Percentiles rank a stretch among this genome's conserved stretches.
These are phyloP conservation scores for Heliamphora pulchella DNA, from an alignment of 179 eudicot genomes.

Conservation along the genomic window DNA sequence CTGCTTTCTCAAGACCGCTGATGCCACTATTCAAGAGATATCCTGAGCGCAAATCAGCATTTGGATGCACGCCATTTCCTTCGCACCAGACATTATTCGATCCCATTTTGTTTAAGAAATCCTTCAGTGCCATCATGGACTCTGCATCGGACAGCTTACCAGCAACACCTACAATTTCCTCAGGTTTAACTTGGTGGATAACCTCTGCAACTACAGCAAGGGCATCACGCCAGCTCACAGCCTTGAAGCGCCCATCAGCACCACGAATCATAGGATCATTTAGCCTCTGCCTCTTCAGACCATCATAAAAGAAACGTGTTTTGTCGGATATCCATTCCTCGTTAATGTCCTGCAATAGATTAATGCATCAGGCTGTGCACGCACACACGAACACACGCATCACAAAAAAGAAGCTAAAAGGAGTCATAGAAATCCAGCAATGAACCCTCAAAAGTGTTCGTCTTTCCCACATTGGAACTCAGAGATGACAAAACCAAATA, in stretches of 20 bases:
- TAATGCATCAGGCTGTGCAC: constrained; percentile 11
- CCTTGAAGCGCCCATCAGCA: constrained; percentile 84
- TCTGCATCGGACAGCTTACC: constrained; percentile 95
- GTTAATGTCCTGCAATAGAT: constrained; percentile 70
- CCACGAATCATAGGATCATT: constrained; percentile 99
- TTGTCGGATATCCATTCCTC: constrained; percentile 99
- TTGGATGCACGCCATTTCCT: constrained; percentile 68
- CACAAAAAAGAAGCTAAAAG: background rate
- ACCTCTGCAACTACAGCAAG: constrained; percentile 88
- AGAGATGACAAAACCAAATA: background rate
- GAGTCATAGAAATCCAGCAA: background rate
- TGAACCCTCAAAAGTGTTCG: background rate
- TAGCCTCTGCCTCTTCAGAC: constrained; percentile 92
- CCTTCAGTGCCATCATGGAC: constrained; percentile 94
- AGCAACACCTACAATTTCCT: constrained; percentile 89
- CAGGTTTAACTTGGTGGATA: constrained; percentile 68
- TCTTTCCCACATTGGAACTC: background rate
- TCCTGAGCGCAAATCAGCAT: constrained; percentile 94
- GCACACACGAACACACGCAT: no score
- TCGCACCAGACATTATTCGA: constrained; percentile 90
- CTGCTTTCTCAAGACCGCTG: constrained; percentile 93
- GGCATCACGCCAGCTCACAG: constrained; percentile 97
- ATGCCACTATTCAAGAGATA: constrained; percentile 78
- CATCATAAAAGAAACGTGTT: constrained; percentile 96
- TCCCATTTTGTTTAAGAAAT: constrained; percentile 85